Conservation (phyloP, 345 rosid genomes). For the Rubroshorea leprosula region DNA sequence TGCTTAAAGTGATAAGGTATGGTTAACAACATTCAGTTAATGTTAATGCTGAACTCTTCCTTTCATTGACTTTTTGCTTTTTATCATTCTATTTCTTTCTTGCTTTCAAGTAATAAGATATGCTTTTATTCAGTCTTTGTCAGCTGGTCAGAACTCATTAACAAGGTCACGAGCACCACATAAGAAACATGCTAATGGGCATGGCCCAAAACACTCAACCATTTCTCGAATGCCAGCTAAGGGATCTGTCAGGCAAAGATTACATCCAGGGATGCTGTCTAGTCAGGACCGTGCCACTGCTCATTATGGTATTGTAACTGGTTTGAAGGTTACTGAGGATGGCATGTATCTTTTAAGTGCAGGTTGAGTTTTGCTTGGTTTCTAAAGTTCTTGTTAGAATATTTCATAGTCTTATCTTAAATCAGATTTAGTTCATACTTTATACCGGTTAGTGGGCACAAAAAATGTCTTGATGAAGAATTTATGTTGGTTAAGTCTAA, state of each 20-base stretch:
- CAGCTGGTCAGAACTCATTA: conserved; percentile 31
- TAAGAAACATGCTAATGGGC: conserved; percentile 46
- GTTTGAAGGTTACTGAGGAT: conserved; percentile 70
- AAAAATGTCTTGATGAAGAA: too few relatives aligned
- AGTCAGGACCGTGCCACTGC: conserved; percentile 83
- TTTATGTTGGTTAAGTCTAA: too few relatives aligned
- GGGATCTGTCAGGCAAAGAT: conserved; percentile 54
- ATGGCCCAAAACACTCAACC: conserved; percentile 47
- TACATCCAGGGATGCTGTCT: conserved; percentile 89
- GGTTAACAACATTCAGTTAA: background rate
- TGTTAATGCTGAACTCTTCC: too few relatives aligned
- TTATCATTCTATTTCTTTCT: background rate
- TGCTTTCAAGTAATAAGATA: conserved; percentile 29
- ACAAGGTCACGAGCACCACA: conserved; percentile 37
- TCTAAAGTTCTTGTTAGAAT: background rate
- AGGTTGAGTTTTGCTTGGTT: conserved; percentile 39
- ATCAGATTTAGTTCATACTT: too few relatives aligned
- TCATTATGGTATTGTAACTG: conserved; percentile 91
- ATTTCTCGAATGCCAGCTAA: conserved; percentile 43
- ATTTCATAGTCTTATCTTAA: too few relatives aligned
- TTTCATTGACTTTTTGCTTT: background rate
- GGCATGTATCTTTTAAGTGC: conserved; percentile 96
- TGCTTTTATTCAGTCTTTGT: conserved; percentile 35
- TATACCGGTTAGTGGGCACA: too few relatives aligned
- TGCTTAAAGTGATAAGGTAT: background rate